phyloP scores from a whole-genome alignment of 1,139 yeast genomes.

The Suhomyces taliae region DNA sequence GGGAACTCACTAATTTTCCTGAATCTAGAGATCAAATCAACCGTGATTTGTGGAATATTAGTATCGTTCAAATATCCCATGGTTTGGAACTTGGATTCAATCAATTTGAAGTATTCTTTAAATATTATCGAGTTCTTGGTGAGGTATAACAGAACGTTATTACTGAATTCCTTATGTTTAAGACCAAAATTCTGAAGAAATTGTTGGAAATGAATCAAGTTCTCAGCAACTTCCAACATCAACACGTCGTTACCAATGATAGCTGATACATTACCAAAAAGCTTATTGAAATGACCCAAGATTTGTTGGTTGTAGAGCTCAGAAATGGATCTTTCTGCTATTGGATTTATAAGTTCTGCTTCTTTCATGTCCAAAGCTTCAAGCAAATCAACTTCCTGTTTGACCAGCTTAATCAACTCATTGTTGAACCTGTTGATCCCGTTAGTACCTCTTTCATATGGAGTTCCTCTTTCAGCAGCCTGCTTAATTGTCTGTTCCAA shows the following conservation, averaged over 20 bases:
- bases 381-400: conserved; percentile 47
- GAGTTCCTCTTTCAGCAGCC: conserved; percentile 33
- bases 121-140: conserved; percentile 30
- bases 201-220: conserved; percentile 25
- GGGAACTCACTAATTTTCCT: conserved; percentile 65
- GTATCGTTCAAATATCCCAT: conserved; percentile 52
- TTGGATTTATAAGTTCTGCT: conserved; percentile 19
- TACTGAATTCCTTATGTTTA: conserved; percentile 13
- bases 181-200: conserved; percentile 15
- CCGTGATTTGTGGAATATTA: conserved; percentile 69
- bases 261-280: conserved; percentile 11
- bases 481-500: conserved; percentile 38
- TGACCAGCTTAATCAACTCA: conserved; percentile 50
- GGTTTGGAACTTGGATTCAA: conserved; percentile 50
- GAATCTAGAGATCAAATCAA: conserved; percentile 62
- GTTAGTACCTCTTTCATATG: conserved; percentile 63
- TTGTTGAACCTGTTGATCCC: conserved; percentile 58
- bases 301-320: conserved; percentile 22
- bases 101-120: conserved; percentile 54
- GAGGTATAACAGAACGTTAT: conserved; percentile 11
- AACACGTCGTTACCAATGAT: conserved; percentile 32
- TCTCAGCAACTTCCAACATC: conserved; percentile 47
- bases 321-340: conserved; percentile 25
- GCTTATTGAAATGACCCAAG: conserved; percentile 12
- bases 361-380: conserved; percentile 15